phyloP scores from a whole-genome alignment of 495 filamentous ascomycete species.

The Tuber melanosporum region DNA sequence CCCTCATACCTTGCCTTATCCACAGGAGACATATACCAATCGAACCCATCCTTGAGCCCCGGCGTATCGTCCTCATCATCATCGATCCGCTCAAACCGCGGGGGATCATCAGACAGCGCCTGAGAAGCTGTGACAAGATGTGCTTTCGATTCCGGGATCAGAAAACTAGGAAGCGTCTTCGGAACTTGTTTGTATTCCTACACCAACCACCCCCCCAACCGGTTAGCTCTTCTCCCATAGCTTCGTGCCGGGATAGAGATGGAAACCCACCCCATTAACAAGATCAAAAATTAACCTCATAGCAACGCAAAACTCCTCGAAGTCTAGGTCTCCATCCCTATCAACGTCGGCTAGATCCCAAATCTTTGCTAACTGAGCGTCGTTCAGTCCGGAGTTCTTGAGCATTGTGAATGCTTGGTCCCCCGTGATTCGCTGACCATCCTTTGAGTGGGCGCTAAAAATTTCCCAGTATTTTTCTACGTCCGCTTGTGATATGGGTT shows the following conservation, averaged over 20 bases:
- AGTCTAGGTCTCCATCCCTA: conserved; percentile 91
- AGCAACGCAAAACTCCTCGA: conserved; percentile 98
- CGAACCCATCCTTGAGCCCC: conserved; percentile 89
- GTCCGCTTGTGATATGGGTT: conserved; percentile 88
- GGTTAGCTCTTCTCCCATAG: conserved; percentile 18
- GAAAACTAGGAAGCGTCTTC: conserved; percentile 77
- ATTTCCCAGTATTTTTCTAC: conserved; percentile 99
- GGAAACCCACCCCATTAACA: conserved; percentile 74
- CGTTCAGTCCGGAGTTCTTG: conserved; percentile 86
- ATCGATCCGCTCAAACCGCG: conserved; percentile 71
- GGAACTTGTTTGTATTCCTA: conserved; percentile 88
- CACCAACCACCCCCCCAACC: conserved; percentile 3
- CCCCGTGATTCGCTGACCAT: conserved; percentile 77
- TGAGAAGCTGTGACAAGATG: conserved; percentile 86
- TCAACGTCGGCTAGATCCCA: conserved; percentile 98
- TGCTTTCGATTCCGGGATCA: conserved; percentile 91
- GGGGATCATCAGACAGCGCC: conserved; percentile 66
- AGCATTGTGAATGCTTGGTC: conserved; percentile 88
- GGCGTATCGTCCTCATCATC: conserved; percentile 65
- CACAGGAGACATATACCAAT: conserved; percentile 95
- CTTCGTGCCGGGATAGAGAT: conserved; percentile 9
- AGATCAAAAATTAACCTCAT: conserved; percentile 97
- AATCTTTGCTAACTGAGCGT: conserved; percentile 91
- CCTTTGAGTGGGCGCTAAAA: conserved; percentile 76
- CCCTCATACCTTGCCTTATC: conserved; percentile 92